Evolutionary conservation across 2,329 filamentous ascomycete genomes (phyloP), one percentile per base, ranked within the genome.

Genomic region (Pseudopyricularia javanii): DNA sequence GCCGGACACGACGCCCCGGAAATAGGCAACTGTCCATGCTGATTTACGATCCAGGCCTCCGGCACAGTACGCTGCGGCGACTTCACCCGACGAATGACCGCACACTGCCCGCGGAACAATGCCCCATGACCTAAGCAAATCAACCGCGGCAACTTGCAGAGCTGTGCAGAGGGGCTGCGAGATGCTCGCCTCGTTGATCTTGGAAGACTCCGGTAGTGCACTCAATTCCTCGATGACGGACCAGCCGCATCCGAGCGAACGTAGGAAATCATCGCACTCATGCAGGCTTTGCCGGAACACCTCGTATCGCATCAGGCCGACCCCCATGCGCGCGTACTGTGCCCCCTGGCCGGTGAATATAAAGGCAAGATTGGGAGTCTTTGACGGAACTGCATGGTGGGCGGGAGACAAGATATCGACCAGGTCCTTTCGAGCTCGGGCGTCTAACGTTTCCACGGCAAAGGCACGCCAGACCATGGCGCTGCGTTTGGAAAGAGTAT

Each of bases 311-410:
- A 61, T 57, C 50, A 69, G 61, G 56, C 68, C 65, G 6, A 58
- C 59, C n/a, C 67, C 67, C 66, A 69, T 69, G 37, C 56, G 60
- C 3, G 59, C 53, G 66, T 66, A 69, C 51, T 69, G 67, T 5
- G 33, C 33, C 8, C 67, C 67, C 51, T 69, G 66, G 2, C 68
- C 68, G 3, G 67, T 70, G 58, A 70, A 70, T 7, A 66, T 58
- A 57, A 70, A 71, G 22, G 65, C 67, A 22, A 68, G 62, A n/a
- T n/a, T 14, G 33, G 33, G 33, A 4, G 33, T 35, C 33, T 35
- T 35, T 5, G 33, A 35, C 33, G 33, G 33, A n/a, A 35, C 6
- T 12, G 33, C 33, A n/a, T 35, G 33, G 33, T 14, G 33, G 33
- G 33, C 33, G 11, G 33, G 33, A 35, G 33, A n/a, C 33, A 35